Conservation (phyloP, 225 moss, liverwort and hornwort genomes). For the Rhytidiadelphus loreus region DNA sequence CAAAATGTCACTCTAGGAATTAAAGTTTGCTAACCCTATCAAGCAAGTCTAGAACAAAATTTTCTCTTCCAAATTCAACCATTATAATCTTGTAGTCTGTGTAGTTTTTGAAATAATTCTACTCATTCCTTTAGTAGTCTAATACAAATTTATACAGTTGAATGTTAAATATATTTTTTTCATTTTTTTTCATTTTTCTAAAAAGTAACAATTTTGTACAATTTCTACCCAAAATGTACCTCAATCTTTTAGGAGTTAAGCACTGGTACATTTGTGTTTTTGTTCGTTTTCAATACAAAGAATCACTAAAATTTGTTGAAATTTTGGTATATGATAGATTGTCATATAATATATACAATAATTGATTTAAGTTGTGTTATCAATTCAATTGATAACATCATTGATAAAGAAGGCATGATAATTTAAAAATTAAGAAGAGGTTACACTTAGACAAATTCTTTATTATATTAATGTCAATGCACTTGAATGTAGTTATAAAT, state of each 20-base stretch:
- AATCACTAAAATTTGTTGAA: not conserved
- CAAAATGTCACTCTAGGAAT: not conserved
- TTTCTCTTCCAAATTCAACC: not conserved
- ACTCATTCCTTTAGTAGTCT: rapidly evolving
- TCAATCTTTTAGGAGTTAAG: rapidly evolving
- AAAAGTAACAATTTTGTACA: rapidly evolving
- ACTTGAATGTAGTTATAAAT: no score
- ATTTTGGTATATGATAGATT: not conserved
- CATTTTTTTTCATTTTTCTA: not conserved
- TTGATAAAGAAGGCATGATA: not conserved
- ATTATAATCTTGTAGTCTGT: not conserved
- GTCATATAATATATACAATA: not conserved
- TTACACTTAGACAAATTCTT: rapidly evolving
- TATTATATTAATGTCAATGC: not conserved
- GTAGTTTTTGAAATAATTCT: not conserved
- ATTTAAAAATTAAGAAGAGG: not conserved
- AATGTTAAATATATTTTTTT: not conserved
- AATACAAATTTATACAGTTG: rapidly evolving
- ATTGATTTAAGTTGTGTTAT: not conserved
- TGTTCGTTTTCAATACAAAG: rapidly evolving
- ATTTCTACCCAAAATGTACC: rapidly evolving
- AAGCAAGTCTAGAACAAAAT: not conserved
- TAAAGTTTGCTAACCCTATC: rapidly evolving
- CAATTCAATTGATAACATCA: not conserved
- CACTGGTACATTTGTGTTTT: rapidly evolving